These are phyloP conservation scores for Penicillium verrucosum DNA, from an alignment of 2,329 filamentous ascomycete genomes.

Conservation along the genomic window DNA sequence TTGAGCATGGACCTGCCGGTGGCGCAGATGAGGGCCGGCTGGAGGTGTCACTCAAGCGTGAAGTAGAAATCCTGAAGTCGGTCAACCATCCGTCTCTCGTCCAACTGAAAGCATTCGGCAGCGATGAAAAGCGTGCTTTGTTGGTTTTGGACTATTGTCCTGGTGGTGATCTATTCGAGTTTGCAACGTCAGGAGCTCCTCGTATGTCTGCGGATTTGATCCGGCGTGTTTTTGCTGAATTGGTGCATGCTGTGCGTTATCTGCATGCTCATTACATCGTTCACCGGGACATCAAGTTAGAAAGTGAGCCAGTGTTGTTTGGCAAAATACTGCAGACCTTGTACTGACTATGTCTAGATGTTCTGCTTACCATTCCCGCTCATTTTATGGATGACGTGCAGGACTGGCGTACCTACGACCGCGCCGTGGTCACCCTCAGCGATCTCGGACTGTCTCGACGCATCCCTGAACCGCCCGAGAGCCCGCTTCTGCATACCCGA, in stretches of 20 bases:
- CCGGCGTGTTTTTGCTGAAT: slow-evolving; percentile 82
- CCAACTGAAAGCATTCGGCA: slow-evolving; percentile 86
- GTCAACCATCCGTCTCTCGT: slow-evolving; percentile 88
- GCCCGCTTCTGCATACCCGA: slow-evolving; percentile 84
- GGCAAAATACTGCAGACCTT: slow-evolving; percentile 1
- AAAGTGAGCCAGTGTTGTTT: slow-evolving; percentile 63
- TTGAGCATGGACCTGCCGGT: slow-evolving; percentile 89
- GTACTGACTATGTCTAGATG: slow-evolving; percentile 56
- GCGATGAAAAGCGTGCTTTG: slow-evolving; percentile 76
- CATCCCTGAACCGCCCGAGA: slow-evolving; percentile 68
- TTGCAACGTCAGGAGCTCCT: slow-evolving; percentile 70
- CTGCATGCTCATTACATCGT: slow-evolving; percentile 83
- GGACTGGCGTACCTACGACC: slow-evolving; percentile 72
- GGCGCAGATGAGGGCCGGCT: slow-evolving; percentile 90
- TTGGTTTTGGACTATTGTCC: slow-evolving; percentile 88
- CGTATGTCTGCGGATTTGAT: slow-evolving; percentile 67
- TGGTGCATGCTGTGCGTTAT: slow-evolving; percentile 81
- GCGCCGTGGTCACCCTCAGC: slow-evolving; percentile 82
- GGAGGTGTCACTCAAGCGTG: slow-evolving; percentile 88
- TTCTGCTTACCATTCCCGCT: slow-evolving; percentile 79
- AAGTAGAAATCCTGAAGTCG: slow-evolving; percentile 87
- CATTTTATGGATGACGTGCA: slow-evolving; percentile 62
- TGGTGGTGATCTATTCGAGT: slow-evolving; percentile 90
- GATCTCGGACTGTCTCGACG: slow-evolving; percentile 87
- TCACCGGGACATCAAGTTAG: slow-evolving; percentile 95